Evolutionary conservation across 768 basidiomycete species (phyloP), one percentile per base, ranked within the genome.

Genomic region (Pisolithus sp.): DNA sequence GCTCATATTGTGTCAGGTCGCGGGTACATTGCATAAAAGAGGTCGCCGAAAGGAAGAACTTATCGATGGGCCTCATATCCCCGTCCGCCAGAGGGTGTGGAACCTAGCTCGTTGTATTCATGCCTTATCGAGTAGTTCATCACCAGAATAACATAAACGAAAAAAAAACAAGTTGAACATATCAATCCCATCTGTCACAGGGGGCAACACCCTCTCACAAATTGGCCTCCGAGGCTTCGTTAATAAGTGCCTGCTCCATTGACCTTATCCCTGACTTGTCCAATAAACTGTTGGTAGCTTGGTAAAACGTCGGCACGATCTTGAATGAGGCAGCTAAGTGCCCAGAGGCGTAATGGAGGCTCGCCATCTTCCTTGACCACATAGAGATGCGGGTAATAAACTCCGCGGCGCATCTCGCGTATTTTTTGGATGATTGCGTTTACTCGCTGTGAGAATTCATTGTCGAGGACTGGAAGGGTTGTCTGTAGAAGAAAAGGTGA

Each of bases 331-430:
- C 82, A 81, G 63, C 90, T 93, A 54, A 99, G 77, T 1, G 95
- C 96, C 96, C 96, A 99, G 53, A 93, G 78, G 54, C 94, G 78
- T 62, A 99, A 74, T 42, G 93, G 86, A 6, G 93, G 89, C 69
- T 99, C 96, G 53, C 93, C 95, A 59, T 99, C 96, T 67, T 97
- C 93, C 72, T 98, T 99, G 62, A 98, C 93, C 48, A 97, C 76
- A 62, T 97, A 99, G 7, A 99, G 73, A 66, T 97, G 93, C 7
- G 92, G 92, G 64, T 88, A 86, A 67, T 97, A 98, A 5, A 86
- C 83, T 13, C 94, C 93, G 38, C 93, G 79, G 46, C 96, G 86
- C 78, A 92, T 81, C 71, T 98, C 96, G 17, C 96, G 81, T 15
- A 86, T 91, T 75, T 98, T 98, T 71, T 91, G 89, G 52, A 99